phyloP scores from a whole-genome alignment of 306 rosid genomes.

The Gastrolobium villosum region DNA sequence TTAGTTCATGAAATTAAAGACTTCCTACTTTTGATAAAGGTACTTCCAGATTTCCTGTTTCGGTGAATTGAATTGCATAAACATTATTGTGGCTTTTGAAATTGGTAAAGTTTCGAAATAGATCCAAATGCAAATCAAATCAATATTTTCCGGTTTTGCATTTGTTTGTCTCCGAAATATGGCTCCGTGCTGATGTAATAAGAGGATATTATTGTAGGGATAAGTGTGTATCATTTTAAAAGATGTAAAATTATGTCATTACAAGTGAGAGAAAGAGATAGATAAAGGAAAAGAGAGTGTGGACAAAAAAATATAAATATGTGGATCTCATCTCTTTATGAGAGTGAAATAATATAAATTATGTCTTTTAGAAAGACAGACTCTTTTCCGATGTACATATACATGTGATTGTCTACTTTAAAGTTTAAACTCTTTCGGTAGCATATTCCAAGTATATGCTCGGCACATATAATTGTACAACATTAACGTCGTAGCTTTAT shows the following conservation, averaged over 20 bases:
- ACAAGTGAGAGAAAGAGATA: no score
- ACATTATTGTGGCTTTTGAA: not conserved
- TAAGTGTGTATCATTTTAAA: no score
- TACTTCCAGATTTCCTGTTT: not conserved
- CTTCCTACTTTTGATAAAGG: no score
- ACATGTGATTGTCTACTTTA: no score
- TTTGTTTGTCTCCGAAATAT: not conserved
- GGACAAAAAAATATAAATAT: no score
- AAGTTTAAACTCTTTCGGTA: not conserved
- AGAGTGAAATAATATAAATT: no score
- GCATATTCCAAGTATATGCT: constrained; percentile 43
- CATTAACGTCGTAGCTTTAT: not conserved
- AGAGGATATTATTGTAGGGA: not conserved
- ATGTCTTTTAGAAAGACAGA: no score
- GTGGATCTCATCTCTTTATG: no score
- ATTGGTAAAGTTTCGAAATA: not conserved
- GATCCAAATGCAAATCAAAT: not conserved
- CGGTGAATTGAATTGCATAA: not conserved
- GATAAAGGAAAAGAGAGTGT: no score
- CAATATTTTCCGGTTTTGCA: not conserved
- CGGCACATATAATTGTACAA: not conserved
- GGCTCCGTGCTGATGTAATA: not conserved
- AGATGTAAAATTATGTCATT: no score
- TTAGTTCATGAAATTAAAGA: not conserved
- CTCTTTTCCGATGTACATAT: no score